A percentile compares a stretch with the other conserved stretches of the same genome.
Conservation (phyloP, 2,329 filamentous ascomycete species). For the Aureobasidium sp. region DNA sequence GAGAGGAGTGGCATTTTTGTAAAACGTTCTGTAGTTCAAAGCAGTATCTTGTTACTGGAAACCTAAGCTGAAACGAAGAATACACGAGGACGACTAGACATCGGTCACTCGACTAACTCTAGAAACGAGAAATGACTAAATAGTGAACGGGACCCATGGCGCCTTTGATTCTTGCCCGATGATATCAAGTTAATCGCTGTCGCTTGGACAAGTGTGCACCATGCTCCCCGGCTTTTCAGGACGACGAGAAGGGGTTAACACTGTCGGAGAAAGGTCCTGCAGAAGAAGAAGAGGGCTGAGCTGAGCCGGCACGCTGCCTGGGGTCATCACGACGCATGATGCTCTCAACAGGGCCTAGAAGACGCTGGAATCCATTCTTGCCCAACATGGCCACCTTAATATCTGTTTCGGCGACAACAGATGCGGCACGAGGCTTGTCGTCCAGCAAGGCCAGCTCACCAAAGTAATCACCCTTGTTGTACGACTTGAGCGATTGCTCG, state of each 20-base stretch:
- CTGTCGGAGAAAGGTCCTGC: background rate
- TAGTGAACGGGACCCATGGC: background rate
- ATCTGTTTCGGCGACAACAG: slow-evolving; percentile 73
- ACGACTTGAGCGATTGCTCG: slow-evolving; percentile 65
- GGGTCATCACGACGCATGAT: slow-evolving; percentile 78
- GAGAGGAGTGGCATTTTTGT: background rate
- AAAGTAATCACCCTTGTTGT: slow-evolving; percentile 92
- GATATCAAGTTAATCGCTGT: slow-evolving; percentile 4
- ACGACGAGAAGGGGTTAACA: slow-evolving; percentile 9
- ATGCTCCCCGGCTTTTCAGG: slow-evolving; percentile 8
- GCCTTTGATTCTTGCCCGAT: background rate
- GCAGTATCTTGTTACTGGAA: slow-evolving; percentile 8
- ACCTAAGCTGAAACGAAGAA: slow-evolving; percentile 2
- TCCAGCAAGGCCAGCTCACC: slow-evolving; percentile 91
- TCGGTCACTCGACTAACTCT: slow-evolving; percentile 1
- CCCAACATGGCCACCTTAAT: slow-evolving; percentile 90
- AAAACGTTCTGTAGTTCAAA: slow-evolving; percentile 8
- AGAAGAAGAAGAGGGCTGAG: background rate
- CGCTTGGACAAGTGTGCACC: background rate
- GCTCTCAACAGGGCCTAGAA: slow-evolving; percentile 86
- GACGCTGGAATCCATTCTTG: slow-evolving; percentile 88
- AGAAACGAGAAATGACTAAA: background rate
- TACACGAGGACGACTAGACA: slow-evolving; percentile 2
- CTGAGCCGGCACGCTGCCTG: slow-evolving; percentile 30
- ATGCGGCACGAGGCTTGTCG: slow-evolving; percentile 87